Conservation (phyloP, 176 grass and related monocot genomes). For the Ensete ventricosum region DNA sequence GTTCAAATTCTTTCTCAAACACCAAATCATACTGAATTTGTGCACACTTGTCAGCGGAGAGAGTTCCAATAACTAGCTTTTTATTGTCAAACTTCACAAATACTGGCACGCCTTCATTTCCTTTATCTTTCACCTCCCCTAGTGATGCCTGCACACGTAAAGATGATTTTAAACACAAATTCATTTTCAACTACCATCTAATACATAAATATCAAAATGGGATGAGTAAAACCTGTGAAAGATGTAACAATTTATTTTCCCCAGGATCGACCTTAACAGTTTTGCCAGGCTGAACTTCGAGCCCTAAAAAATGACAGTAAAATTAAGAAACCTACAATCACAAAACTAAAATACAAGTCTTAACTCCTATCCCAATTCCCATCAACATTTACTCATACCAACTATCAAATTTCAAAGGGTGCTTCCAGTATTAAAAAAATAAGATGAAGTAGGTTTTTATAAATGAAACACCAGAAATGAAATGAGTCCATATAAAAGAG, state of each 20-base stretch:
- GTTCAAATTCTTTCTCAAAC: slow-evolving; percentile 83
- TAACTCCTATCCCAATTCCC: no score
- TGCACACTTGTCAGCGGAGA: slow-evolving; percentile 37
- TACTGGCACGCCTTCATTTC: slow-evolving; percentile 37
- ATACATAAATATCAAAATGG: neutral
- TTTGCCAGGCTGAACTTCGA: slow-evolving; percentile 72
- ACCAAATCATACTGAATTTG: slow-evolving; percentile 80
- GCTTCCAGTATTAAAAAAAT: no score
- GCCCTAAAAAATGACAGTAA: slow-evolving; percentile 28
- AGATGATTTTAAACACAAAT: neutral
- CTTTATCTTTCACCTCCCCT: slow-evolving; percentile 47
- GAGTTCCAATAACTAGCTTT: slow-evolving; percentile 69
- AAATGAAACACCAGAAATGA: no score
- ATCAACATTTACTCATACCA: neutral
- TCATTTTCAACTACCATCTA: neutral
- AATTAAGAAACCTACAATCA: neutral
- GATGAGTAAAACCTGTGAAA: slow-evolving; percentile 51
- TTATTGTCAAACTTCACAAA: slow-evolving; percentile 42
- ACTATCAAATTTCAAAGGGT: neutral
- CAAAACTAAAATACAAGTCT: no score
- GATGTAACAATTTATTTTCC: slow-evolving; percentile 54
- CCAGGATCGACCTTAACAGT: slow-evolving; percentile 45
- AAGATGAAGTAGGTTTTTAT: no score
- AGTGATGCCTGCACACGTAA: slow-evolving; percentile 38
- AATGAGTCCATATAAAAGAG: no score